These are phyloP conservation scores for Cocos nucifera DNA, from an alignment of 176 grass and related monocot species.

Conservation along the genomic window DNA sequence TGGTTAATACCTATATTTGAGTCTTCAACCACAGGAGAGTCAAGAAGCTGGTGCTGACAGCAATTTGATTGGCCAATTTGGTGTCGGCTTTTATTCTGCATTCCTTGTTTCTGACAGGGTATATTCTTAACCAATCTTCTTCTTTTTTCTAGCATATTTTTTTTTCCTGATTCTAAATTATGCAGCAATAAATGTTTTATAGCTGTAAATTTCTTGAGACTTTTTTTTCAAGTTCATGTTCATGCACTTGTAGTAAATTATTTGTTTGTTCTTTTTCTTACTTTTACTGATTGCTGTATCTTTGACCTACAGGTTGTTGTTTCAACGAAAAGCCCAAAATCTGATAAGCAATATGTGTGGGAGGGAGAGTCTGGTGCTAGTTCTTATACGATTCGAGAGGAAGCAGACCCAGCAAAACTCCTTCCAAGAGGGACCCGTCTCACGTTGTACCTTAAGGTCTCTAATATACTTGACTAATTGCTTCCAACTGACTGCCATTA, in stretches of 20 bases:
- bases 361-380: slow-evolving; percentile 68
- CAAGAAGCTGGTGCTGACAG: slow-evolving; percentile 77
- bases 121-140: slow-evolving; percentile 8
- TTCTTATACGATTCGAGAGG: slow-evolving; percentile 77
- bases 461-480: slow-evolving; percentile 12
- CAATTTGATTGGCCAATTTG: slow-evolving; percentile 98
- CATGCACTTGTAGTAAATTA: too few species aligned
- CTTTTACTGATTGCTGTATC: neutral
- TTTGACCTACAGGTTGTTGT: slow-evolving; percentile 54
- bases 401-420: slow-evolving; percentile 68
- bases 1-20: neutral
- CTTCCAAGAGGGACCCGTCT: slow-evolving; percentile 81
- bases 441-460: slow-evolving; percentile 87
- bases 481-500: too few species aligned
- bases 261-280: too few species aligned
- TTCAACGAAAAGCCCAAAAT: slow-evolving; percentile 90
- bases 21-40: slow-evolving; percentile 56
- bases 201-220: too few species aligned
- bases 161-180: too few species aligned
- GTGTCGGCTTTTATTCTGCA: slow-evolving; percentile 93
- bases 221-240: too few species aligned
- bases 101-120: slow-evolving; percentile 98
- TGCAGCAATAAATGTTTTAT: too few species aligned
- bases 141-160: neutral
- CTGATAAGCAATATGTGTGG: slow-evolving; percentile 98